Evolutionary conservation across 140 eudicot genomes (phyloP).

Genomic region (Flaveria floridana): DNA sequence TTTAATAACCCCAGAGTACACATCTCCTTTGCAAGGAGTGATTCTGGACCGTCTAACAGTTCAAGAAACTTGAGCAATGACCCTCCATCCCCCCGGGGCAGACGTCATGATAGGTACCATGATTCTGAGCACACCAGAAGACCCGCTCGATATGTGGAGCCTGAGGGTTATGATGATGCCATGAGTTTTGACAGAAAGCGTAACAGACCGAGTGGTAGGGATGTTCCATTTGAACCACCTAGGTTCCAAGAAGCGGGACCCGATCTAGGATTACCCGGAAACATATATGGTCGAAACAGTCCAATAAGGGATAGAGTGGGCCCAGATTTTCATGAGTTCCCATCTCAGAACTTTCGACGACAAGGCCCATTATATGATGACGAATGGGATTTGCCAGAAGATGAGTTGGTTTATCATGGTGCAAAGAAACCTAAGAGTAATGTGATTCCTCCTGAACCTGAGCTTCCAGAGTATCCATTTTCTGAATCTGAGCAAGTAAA

Average conservation of each 20-base stretch:
- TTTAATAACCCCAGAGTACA: constrained; percentile 89
- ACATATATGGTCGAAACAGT: constrained; percentile 46
- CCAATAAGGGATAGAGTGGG: constrained; percentile 53
- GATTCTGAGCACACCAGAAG: constrained; percentile 46
- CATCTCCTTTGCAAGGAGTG: constrained; percentile 71
- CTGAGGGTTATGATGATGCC: constrained; percentile 39
- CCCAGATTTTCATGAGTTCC: constrained; percentile 46
- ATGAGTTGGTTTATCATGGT: constrained; percentile 49
- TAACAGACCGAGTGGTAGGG: constrained; percentile 36
- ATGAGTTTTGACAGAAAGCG: constrained; percentile 41
- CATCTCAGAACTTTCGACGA: constrained; percentile 43
- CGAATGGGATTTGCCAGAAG: constrained; percentile 88
- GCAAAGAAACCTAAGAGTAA: constrained; percentile 63
- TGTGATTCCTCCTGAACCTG: constrained; percentile 50
- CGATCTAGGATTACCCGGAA: constrained; percentile 30
- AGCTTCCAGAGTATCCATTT: constrained; percentile 87
- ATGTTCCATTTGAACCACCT: constrained; percentile 48
- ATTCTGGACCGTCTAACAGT: constrained; percentile 47
- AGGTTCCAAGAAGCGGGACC: constrained; percentile 52
- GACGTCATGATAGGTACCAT: constrained; percentile 52
- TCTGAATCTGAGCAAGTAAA: constrained; percentile 56
- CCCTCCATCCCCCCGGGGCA: constrained; percentile 61
- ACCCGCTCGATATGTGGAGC: constrained; percentile 53
- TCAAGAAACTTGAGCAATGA: constrained; percentile 49
- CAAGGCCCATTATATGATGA: constrained; percentile 57